Evolutionary conservation across 345 rosid genomes (phyloP).

Genomic region (Euphorbia peplus): DNA sequence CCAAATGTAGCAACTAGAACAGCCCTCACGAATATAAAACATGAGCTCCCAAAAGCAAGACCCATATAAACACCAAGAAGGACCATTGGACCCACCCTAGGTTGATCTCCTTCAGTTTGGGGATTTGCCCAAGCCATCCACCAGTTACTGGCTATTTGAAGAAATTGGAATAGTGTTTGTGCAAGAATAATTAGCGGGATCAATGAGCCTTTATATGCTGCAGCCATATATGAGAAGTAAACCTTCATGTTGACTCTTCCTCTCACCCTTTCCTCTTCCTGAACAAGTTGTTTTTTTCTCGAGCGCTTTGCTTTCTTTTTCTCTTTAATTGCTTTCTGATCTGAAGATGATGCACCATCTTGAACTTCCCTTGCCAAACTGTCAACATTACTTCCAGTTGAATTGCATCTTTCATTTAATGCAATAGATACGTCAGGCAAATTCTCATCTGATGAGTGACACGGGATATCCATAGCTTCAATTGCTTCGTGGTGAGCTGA

Average conservation of each 20-base stretch:
- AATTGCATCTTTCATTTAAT: constrained; percentile 50
- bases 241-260: constrained; percentile 98
- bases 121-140: constrained; percentile 99
- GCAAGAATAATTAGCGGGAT: constrained; percentile 90
- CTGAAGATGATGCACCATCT: constrained; percentile 74
- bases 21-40: constrained; percentile 95
- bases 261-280: constrained; percentile 97
- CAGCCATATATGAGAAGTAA: constrained; percentile 93
- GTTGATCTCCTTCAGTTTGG: constrained; percentile 84
- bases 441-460: constrained; percentile 73
- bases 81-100: constrained; percentile 79
- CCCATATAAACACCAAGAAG: constrained; percentile 89
- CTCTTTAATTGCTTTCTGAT: constrained; percentile 73
- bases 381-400: constrained; percentile 52
- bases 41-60: constrained; percentile 96
- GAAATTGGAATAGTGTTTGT: constrained; percentile 86
- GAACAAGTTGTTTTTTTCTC: constrained; percentile 92
- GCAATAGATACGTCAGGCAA: constrained; percentile 35
- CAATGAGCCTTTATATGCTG: constrained; percentile 87
- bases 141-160: constrained; percentile 98
- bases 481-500: constrained; percentile 98
- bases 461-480: constrained; percentile 92
- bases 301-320: constrained; percentile 85
- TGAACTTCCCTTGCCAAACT: constrained; percentile 83
- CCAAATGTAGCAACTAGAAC: constrained; percentile 98